phyloP scores from a whole-genome alignment of 768 basidiomycete genomes.

The Panellus pusillus region DNA sequence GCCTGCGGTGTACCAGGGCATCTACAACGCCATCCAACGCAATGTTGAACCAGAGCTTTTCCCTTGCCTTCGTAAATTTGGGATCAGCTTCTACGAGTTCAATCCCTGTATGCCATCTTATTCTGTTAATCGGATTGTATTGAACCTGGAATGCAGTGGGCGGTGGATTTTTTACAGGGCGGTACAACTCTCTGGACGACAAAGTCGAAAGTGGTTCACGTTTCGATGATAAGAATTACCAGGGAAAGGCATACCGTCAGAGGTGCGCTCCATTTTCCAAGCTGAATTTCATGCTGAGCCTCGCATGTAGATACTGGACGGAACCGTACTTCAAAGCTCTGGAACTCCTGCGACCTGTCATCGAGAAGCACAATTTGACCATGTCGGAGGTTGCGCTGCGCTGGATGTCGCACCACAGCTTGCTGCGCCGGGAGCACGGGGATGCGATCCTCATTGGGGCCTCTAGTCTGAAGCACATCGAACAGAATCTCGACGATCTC shows the following conservation, averaged over 20 bases:
- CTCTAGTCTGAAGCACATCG: constrained; percentile 40
- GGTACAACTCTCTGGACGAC: constrained; percentile 41
- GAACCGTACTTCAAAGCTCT: constrained; percentile 29
- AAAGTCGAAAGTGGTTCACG: constrained; percentile 50
- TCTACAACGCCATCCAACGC: constrained; percentile 37
- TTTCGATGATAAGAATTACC: constrained; percentile 46
- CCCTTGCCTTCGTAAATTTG: constrained; percentile 56
- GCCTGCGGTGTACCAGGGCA: constrained; percentile 54
- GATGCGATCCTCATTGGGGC: constrained; percentile 48
- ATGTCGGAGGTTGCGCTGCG: constrained; percentile 46
- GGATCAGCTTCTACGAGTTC: constrained; percentile 53
- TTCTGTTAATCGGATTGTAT: no score
- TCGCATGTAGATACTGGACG: constrained; percentile 27
- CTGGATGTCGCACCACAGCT: constrained; percentile 48
- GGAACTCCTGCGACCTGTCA: constrained; percentile 17
- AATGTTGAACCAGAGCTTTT: constrained; percentile 41
- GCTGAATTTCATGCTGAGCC: not conserved
- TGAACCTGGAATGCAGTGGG: constrained; percentile 37
- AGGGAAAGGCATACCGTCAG: constrained; percentile 41
- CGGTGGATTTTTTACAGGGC: constrained; percentile 60
- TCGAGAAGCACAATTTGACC: constrained; percentile 34
- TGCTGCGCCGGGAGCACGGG: constrained; percentile 31
- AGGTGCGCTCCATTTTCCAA: constrained; percentile 32
- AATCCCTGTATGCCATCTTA: constrained; percentile 24
- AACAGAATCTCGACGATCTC: constrained; percentile 33